Base-by-base conservation (phyloP, 257 asterid species). In the Vinca minor region DNA sequence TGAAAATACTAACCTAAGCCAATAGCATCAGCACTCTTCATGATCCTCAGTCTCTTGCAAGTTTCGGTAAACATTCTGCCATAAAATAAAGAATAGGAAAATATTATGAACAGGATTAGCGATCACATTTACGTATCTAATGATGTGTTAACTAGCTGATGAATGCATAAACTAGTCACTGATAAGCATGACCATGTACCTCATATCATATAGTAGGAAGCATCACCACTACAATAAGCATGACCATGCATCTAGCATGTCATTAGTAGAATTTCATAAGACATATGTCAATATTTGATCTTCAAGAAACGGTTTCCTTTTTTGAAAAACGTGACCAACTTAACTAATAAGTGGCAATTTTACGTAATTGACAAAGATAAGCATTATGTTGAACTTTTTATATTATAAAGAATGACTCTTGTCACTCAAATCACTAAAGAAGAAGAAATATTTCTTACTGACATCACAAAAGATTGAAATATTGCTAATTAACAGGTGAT, bases 11-110 rank as follows among this genome's bases (percentile, higher is more conserved):
- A 31, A 80, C 85, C 85, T 11, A 80, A 68, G 65, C 85, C 85
- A 41, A 80, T 80, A 54, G 85, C 85, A 71, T 80, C 85, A 39
- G 80, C 70, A 56, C 84, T 63, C 62, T 79, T 79, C 79, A 76
- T 79, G 64, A 79, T 79, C 67, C 84, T 67, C 71, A 80, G 53
- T 68, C 80, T 74, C 69, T 77, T 80, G 70, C 85, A 80, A 9
- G 85, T 76, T 47, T 71, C 77, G 6, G 67, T 71, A 39, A 80
- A 80, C 85, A 80, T 80, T 64, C 85, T 80, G 76, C 35, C 61
- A 67, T 4, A 14, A 31, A 14, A 11, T 13, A 62, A 17, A 14
- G 2, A 9, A 46, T 45, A 38, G 28, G 20, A 15, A 8, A 4
- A 62, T 1, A 45, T 10, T 45, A 41, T 41, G 11, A 12, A 2